Percentiles rank a stretch among this genome's conserved stretches.
Evolutionary conservation across 2,329 filamentous ascomycete species (phyloP).

Genomic region (Akanthomyces dipterigenus): DNA sequence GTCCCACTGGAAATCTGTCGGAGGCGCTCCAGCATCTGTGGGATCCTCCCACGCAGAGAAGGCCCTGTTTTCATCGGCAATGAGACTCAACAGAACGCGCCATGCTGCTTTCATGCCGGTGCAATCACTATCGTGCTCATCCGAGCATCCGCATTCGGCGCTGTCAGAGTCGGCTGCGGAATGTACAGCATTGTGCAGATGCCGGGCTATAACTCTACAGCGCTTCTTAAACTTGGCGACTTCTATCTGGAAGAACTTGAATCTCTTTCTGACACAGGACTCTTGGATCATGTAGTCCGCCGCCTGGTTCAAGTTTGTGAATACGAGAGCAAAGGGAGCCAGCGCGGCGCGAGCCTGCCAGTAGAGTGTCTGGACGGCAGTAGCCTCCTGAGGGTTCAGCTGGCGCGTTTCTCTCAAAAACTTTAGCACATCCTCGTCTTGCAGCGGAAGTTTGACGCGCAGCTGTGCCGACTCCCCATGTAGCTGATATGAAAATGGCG

Average conservation of each 20-base stretch:
- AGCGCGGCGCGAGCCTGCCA: constrained; percentile 1
- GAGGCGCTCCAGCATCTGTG: not conserved
- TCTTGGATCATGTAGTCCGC: constrained; percentile 1
- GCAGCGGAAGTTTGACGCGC: not conserved
- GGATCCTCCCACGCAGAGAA: not conserved
- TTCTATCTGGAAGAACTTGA: constrained; percentile 2
- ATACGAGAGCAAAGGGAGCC: constrained; percentile 6
- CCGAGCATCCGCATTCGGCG: not conserved
- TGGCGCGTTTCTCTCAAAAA: not conserved
- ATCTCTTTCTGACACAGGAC: constrained; percentile 1
- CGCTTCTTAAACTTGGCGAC: constrained; percentile 3
- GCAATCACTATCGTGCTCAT: not conserved
- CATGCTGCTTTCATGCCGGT: not conserved
- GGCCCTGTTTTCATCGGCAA: constrained; percentile 5
- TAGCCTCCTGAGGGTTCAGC: not conserved
- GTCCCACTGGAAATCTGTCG: not conserved
- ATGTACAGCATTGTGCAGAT: not conserved
- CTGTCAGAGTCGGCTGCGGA: not conserved
- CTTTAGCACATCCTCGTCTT: not conserved
- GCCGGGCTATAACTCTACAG: constrained; percentile 1
- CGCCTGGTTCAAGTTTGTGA: constrained; percentile 4
- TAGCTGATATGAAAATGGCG: not conserved
- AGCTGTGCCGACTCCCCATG: not conserved
- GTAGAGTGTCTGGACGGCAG: constrained; percentile 4
- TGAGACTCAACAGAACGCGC: not conserved